Base-by-base conservation (phyloP, 768 basidiomycete species). In the Hemileccinum rubropunctum region DNA sequence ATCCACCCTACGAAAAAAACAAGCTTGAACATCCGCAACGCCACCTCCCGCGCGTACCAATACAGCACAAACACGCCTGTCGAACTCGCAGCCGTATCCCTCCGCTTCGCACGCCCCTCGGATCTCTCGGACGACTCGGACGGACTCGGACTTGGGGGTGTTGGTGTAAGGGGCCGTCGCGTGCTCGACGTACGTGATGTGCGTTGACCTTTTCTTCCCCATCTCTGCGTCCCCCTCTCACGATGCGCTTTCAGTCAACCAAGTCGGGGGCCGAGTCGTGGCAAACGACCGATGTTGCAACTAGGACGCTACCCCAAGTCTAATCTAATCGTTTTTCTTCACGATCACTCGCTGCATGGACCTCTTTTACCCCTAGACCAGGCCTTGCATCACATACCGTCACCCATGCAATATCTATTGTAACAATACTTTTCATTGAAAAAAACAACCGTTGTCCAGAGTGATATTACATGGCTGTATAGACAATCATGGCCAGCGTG, bases 11-110 rank as follows among this genome's bases (percentile, higher is more conserved):
- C n/a, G n/a, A n/a, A n/a, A n/a, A 12, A n/a, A 8, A 26, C 27
- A 37, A 60, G 64, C 11, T 57, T 66, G 38, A 66, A 66, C 52
- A 51, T 66, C 32, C 58, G 64, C 9, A 52, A 65, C 4, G 58
- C 64, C 34, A 49, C 57, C 10, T 48, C 53, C 1, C 54, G 58
- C 32, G 42, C 37, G 0, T 62, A 58, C 48, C 47, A 55, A 8
- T 46, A 47, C 21, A 35, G 33, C 23, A 11, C 30, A 6, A 17
- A 21, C 4, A 6, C 45, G 9, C 32, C 47, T 2, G 8, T 58
- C 42, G 59, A 63, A 3, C 44, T 59, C 14, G 38, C 62, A 13
- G n/a, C 33, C 20, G 14, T 54, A 10, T 55, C 65, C n/a, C 57
- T 67, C 42, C 58, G 34, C 3, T 66, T 67, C 43, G 64, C 64